These are phyloP conservation scores for Xylariaceae sp. DNA, from an alignment of 2,329 filamentous ascomycete genomes.

Conservation along the genomic window DNA sequence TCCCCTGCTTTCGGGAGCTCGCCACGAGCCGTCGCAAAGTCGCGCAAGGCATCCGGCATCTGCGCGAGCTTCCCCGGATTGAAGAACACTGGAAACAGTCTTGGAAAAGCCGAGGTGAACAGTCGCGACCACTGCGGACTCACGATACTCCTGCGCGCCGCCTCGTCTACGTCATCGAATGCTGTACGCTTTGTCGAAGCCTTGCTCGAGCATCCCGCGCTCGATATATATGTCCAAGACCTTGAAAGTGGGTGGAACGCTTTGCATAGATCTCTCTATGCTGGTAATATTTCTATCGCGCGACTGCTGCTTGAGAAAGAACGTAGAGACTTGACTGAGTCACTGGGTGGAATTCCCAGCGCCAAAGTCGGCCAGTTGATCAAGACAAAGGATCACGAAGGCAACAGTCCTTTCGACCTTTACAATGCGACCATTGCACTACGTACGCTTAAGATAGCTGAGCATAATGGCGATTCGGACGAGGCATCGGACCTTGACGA, in stretches of 20 bases:
- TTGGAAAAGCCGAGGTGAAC: slow-evolving; percentile 69
- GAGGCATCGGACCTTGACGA: slow-evolving; percentile 53
- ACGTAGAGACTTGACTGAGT: slow-evolving; percentile 56
- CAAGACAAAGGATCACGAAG: slow-evolving; percentile 93
- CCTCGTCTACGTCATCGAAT: slow-evolving; percentile 66
- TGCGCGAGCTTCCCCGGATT: slow-evolving; percentile 37
- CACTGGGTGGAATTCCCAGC: slow-evolving; percentile 52
- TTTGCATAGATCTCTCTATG: slow-evolving; percentile 84
- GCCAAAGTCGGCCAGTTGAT: slow-evolving; percentile 71
- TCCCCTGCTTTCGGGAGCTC: slow-evolving; percentile 42
- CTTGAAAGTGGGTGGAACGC: slow-evolving; percentile 94
- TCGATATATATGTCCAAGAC: slow-evolving; percentile 86
- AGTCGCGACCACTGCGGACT: slow-evolving; percentile 76
- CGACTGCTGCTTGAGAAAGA: slow-evolving; percentile 78
- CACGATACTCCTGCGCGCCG: slow-evolving; percentile 79
- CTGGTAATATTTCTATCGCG: slow-evolving; percentile 83
- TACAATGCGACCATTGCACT: slow-evolving; percentile 84
- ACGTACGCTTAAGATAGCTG: slow-evolving; percentile 52
- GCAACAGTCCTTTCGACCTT: slow-evolving; percentile 89
- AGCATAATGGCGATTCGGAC: slow-evolving; percentile 35
- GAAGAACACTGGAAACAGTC: slow-evolving; percentile 39
- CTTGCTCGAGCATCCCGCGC: slow-evolving; percentile 73
- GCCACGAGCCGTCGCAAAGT: slow-evolving; percentile 44
- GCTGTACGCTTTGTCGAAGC: slow-evolving; percentile 73
- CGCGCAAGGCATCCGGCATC: slow-evolving; percentile 49